phyloP scores from a whole-genome alignment of 2,329 filamentous ascomycete species.

The Teratosphaeria gauchensis region DNA sequence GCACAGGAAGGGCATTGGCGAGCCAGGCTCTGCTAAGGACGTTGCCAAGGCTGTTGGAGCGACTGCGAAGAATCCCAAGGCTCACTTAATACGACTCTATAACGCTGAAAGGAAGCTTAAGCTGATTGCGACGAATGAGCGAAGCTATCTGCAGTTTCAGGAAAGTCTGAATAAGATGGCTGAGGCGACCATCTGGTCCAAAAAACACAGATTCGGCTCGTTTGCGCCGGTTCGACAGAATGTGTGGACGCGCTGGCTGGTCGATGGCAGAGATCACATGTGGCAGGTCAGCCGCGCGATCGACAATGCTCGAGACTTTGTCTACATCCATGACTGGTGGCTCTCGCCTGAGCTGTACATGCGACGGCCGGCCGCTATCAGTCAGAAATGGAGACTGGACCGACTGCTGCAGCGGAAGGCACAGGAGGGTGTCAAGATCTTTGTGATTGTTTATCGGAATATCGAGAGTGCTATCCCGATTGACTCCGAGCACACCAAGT shows the following conservation, averaged over 20 bases:
- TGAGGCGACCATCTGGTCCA: conserved; percentile 70
- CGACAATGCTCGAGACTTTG: conserved; percentile 92
- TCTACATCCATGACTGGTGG: conserved; percentile 99
- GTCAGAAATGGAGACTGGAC: conserved; percentile 95
- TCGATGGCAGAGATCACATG: conserved; percentile 97
- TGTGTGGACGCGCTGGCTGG: conserved; percentile 90
- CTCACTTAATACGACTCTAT: conserved; percentile 77
- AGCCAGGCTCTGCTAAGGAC: conserved; percentile 48
- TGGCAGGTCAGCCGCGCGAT: conserved; percentile 97
- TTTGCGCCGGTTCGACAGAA: conserved; percentile 82
- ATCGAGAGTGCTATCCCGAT: conserved; percentile 96
- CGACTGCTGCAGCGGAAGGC: conserved; percentile 88
- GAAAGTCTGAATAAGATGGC: conserved; percentile 86
- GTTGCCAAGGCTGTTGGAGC: conserved; percentile 45
- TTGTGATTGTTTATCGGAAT: conserved; percentile 95
- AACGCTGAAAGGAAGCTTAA: conserved; percentile 91
- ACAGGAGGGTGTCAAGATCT: conserved; percentile 89
- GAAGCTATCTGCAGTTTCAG: conserved; percentile 82
- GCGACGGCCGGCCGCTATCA: conserved; percentile 85
- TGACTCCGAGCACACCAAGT: conserved; percentile 96
- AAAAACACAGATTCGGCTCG: conserved; percentile 78
- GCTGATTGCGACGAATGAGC: conserved; percentile 81
- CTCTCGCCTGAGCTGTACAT: conserved; percentile 92
- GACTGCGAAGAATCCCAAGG: conserved; percentile 47
- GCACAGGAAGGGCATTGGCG: conserved; percentile 46